Evolutionary conservation across 768 basidiomycete species (phyloP), one percentile per base, ranked within the genome.

Genomic region (Gloeopeniophorella convolvens): DNA sequence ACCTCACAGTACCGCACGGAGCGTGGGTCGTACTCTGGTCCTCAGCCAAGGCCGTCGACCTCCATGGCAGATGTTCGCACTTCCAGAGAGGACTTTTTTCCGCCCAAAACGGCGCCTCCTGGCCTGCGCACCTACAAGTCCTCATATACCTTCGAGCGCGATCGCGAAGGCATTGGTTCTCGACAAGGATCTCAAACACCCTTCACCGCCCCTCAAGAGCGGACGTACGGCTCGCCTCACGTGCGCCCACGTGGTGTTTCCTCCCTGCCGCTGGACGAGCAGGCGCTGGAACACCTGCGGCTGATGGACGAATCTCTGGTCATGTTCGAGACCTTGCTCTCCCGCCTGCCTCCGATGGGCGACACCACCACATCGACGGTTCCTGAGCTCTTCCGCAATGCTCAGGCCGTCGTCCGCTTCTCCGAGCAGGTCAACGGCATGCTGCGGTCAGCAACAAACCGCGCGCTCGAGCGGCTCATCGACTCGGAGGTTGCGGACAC

Each of bases 381-480:
- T 15, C 69, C 70, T 0, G 85, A 87, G 31, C 65, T 89, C 33
- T 69, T 78, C 42, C 71, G 77, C 48, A 76, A 71, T 42, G 85
- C 89, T 2, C 77, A 81, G 60, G 70, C 70, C 13, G 73, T 89
- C 26, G 83, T 85, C 11, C 70, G 73, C 42, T 72, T 79, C 26
- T 77, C 85, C n/a, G 82, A 85, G 53, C 72, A 75, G 54, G 66
- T 92, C 47, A 85, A 87, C 58, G 73, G 59, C 44, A 68, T 85
- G 56, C 64, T 90, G 58, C 71, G 80, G 39, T 61, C 65, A 1
- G 79, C 76, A 2, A 81, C 79, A 12, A 68, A 72, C 48, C 66
- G 72, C 34, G 82, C 89, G 1, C 64, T 89, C 43, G 84, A 88
- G 55, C 73, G 77, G 46, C 85, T 89, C 65, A 83, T 92, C 41